A percentile compares a stretch with the other conserved stretches of the same genome.
phyloP scores from a whole-genome alignment of 2,329 filamentous ascomycete species.

The Aphanocladium album region DNA sequence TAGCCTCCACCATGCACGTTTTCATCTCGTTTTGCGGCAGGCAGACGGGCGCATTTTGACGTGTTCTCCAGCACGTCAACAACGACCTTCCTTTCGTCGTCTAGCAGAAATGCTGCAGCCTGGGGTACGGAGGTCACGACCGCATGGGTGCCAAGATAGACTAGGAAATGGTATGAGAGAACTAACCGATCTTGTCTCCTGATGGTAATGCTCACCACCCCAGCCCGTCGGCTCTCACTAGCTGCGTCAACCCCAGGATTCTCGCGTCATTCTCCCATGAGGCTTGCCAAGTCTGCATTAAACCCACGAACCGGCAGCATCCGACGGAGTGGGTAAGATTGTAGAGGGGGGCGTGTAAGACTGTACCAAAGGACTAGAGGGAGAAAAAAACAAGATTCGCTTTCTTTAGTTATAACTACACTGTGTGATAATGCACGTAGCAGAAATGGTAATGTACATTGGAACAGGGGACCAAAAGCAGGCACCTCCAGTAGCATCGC shows the following conservation, averaged over 20 bases:
- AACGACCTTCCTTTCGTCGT: background rate
- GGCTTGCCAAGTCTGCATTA: background rate
- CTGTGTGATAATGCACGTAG: background rate
- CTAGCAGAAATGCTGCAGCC: background rate
- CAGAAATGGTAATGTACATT: constrained; percentile 7
- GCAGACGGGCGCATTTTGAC: background rate
- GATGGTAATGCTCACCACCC: background rate
- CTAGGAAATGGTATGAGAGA: background rate
- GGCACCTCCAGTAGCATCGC: background rate
- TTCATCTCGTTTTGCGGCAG: background rate
- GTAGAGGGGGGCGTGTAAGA: background rate
- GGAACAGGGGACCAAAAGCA: background rate
- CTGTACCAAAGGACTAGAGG: background rate
- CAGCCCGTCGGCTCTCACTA: background rate
- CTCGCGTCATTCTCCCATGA: background rate
- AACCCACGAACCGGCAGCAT: background rate
- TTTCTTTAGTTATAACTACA: constrained; percentile 11
- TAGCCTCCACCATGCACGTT: background rate
- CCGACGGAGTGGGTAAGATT: background rate
- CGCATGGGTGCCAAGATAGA: too few species aligned
- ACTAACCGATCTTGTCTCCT: background rate
- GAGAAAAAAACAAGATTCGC: background rate
- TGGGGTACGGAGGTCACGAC: too few species aligned
- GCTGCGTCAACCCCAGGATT: background rate
- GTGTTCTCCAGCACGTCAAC: background rate